Evolutionary conservation across 2,329 filamentous ascomycete species (phyloP).

Genomic region (Penicillium janthinellum): DNA sequence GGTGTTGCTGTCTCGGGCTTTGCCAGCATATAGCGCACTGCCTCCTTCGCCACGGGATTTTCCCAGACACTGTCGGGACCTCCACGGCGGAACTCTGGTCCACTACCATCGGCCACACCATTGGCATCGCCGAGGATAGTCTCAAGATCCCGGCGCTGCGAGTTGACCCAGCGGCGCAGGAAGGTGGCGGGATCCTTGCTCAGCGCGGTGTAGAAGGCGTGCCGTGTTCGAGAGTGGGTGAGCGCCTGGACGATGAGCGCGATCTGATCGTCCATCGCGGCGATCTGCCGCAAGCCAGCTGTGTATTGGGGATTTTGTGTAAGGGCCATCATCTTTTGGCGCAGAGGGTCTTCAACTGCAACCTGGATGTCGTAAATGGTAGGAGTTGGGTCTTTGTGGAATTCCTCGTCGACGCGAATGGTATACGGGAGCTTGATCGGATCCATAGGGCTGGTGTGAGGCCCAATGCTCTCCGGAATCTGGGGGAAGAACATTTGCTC

Average conservation of each 20-base stretch:
- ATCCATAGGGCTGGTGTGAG: slow-evolving; percentile 75
- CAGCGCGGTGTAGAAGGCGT: slow-evolving; percentile 80
- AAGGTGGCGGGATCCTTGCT: slow-evolving; percentile 82
- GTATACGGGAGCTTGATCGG: slow-evolving; percentile 87
- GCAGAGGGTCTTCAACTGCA: slow-evolving; percentile 78
- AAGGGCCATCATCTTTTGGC: slow-evolving; percentile 65
- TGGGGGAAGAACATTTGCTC: slow-evolving; percentile 83
- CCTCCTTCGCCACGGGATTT: slow-evolving; percentile 61
- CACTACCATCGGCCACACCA: slow-evolving; percentile 57
- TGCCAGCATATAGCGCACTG: slow-evolving; percentile 63
- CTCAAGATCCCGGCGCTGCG: slow-evolving; percentile 87
- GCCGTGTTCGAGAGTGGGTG: slow-evolving; percentile 82
- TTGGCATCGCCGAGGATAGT: slow-evolving; percentile 78
- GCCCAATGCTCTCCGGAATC: slow-evolving; percentile 76
- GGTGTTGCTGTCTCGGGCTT: slow-evolving; percentile 43
- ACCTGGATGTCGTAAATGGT: slow-evolving; percentile 92
- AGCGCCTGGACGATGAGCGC: slow-evolving; percentile 81
- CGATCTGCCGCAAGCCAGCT: slow-evolving; percentile 73
- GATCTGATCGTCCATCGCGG: slow-evolving; percentile 78
- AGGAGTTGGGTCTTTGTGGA: slow-evolving; percentile 71
- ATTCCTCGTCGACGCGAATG: slow-evolving; percentile 85
- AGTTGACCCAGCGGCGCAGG: slow-evolving; percentile 83
- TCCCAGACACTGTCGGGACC: slow-evolving; percentile 66
- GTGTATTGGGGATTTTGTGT: slow-evolving; percentile 71
- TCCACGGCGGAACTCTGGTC: slow-evolving; percentile 48